phyloP scores from a whole-genome alignment of 1,284 basidiomycete genomes.

The Cryptococcus hybrid region DNA sequence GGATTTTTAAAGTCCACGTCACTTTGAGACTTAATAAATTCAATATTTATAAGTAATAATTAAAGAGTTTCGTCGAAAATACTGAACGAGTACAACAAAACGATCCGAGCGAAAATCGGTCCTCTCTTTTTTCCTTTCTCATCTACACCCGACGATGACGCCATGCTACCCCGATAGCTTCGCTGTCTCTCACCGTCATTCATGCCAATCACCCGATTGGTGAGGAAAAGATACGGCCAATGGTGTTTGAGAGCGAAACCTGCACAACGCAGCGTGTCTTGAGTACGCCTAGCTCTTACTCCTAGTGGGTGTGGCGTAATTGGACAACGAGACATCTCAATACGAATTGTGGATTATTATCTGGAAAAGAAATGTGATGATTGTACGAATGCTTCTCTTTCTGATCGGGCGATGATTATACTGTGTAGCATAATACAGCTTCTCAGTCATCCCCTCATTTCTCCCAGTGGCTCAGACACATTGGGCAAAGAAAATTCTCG shows the following conservation, averaged over 20 bases:
- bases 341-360: not conserved
- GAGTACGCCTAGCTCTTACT: constrained; percentile 5
- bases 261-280: constrained; percentile 1
- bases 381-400: too few species aligned
- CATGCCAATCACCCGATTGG: not conserved
- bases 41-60: too few species aligned
- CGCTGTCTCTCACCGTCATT: constrained; percentile 4
- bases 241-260: constrained; percentile 1
- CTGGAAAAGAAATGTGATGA: too few species aligned
- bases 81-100: too few species aligned
- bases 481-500: constrained; percentile 11
- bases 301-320: constrained; percentile 4
- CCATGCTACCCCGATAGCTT: constrained; percentile 1
- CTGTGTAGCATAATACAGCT: not conserved
- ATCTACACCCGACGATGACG: constrained; percentile 5
- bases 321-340: constrained; percentile 1
- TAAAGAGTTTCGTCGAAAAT: too few species aligned
- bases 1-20: too few species aligned
- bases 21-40: too few species aligned
- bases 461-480: constrained; percentile 4
- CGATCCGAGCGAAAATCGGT: too few species aligned
- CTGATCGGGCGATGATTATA: too few species aligned
- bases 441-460: not conserved
- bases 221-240: not conserved
- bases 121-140: not conserved